phyloP scores from a whole-genome alignment of 163 green algal genomes.

The Chlamydomonas reinhardtii region DNA sequence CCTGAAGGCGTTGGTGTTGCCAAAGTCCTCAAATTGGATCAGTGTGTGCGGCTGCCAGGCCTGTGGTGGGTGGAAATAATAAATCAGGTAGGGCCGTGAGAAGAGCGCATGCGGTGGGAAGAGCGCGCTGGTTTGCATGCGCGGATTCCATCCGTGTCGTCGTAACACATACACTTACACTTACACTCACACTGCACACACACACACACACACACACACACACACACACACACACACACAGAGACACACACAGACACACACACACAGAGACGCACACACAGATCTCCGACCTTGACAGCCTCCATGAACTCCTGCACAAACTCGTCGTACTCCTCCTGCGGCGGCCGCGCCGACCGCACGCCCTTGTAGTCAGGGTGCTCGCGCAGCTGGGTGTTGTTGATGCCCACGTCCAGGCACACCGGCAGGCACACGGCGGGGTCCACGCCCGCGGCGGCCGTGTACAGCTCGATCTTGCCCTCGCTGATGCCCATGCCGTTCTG shows the following conservation, averaged over 20 bases:
- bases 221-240: too few species aligned
- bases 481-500: conserved; percentile 79
- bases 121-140: too few species aligned
- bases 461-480: conserved; percentile 76
- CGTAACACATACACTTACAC: too few species aligned
- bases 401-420: conserved; percentile 91
- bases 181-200: too few species aligned
- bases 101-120: too few species aligned
- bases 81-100: too few species aligned
- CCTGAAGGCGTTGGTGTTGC: conserved; percentile 81
- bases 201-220: too few species aligned
- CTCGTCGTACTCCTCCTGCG: conserved; percentile 77
- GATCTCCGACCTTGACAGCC: conserved; percentile 54
- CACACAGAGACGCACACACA: too few species aligned
- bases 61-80: too few species aligned
- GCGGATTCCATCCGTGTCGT: too few species aligned
- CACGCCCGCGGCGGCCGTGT: conserved; percentile 82
- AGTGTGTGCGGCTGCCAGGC: conserved; percentile 71
- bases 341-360: conserved; percentile 71
- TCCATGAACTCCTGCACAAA: conserved; percentile 82
- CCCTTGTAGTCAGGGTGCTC: conserved; percentile 79
- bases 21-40: conserved; percentile 95
- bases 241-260: too few species aligned
- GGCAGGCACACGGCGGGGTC: conserved; percentile 88
- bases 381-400: conserved; percentile 87